Base-by-base conservation (phyloP, 768 basidiomycete genomes). In the Dictyophora rubrovolvata region DNA sequence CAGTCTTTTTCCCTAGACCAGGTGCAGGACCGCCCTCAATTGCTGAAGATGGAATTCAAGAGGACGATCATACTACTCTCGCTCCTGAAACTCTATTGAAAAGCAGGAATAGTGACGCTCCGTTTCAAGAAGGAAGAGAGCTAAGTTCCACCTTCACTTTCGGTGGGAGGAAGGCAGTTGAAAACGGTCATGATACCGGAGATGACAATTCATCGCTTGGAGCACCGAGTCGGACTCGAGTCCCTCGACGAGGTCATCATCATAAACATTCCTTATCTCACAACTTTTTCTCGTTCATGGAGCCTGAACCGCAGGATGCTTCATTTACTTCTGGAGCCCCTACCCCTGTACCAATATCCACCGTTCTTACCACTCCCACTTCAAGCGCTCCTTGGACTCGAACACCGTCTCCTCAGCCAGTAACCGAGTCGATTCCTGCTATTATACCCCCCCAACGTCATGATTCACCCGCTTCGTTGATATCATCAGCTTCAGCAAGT, bases 231-330 rank as follows among this genome's bases (percentile, higher is more conserved):
- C 20, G 46, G 12, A 64, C 54, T 36, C 60, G 74, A 0, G 64
- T 77, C 2, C 73, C 75, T 10, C 75, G 83, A 36, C 72, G 87
- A 46, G 90, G 89, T 0, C 90, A 92, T 66, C 87, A 96, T 71
- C 93, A 95, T 67, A 92, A 93, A 70, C 93, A 95, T 70, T 95
- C 92, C 0, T 71, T 93, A 11, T 95, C 93, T 0, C 93, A 96
- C 69, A 92, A 90, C 66, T 93, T 96, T 72, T 95, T 95, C 72
- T 93, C 92, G 0, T 96, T 96, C 68, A 84, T 97, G 48, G 92
- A 94, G 64, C 92, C 92, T 1, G 84, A 83, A 23, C 64, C 64
- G 17, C 18, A n/a, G 14, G 21, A 17, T 20, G 16, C 35, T 14
- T 34, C 21, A 35, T 53, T 28, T 18, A 36, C 21, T 14, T 42